Percentiles rank a stretch among this genome's conserved stretches.
phyloP scores from a whole-genome alignment of 768 basidiomycete species.

The Tylopilus sp. region DNA sequence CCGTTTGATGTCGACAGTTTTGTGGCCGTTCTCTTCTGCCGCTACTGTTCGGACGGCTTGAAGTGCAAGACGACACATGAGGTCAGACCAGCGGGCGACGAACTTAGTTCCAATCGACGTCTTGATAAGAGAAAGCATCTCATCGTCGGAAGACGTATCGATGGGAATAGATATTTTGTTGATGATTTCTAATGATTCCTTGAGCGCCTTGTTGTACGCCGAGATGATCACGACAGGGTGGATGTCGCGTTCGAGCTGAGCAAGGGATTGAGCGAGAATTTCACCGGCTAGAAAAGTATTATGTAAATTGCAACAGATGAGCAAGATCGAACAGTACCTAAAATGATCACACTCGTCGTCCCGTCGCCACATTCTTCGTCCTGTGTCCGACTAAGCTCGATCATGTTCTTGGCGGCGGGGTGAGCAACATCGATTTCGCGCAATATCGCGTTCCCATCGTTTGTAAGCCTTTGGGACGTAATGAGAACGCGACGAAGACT shows the following conservation, averaged over 20 bases:
- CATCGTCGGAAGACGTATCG: conserved; percentile 75
- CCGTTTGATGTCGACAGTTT: conserved; percentile 96
- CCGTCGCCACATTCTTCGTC: conserved; percentile 99
- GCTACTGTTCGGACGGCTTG: conserved; percentile 90
- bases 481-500: background rate
- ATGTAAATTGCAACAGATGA: background rate
- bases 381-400: conserved; percentile 95
- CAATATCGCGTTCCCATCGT: conserved; percentile 98
- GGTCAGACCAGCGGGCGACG: conserved; percentile 91
- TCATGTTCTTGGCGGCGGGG: conserved; percentile 99
- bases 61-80: conserved; percentile 95
- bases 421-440: conserved; percentile 99
- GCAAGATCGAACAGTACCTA: conserved; percentile 55
- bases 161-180: conserved; percentile 87
- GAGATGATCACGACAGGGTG: conserved; percentile 99
- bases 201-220: conserved; percentile 94
- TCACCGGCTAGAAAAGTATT: conserved; percentile 66
- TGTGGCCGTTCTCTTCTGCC: conserved; percentile 67
- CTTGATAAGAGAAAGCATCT: conserved; percentile 97
- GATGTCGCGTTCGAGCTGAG: conserved; percentile 93
- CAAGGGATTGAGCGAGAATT: conserved; percentile 91
- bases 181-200: conserved; percentile 87
- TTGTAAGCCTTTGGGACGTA: conserved; percentile 65
- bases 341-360: conserved; percentile 96
- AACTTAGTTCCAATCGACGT: conserved; percentile 99